Percentiles rank a stretch among this genome's conserved stretches.
These are phyloP conservation scores for Hypoxylon sp. DNA, from an alignment of 2,329 filamentous ascomycete genomes.

Conservation along the genomic window DNA sequence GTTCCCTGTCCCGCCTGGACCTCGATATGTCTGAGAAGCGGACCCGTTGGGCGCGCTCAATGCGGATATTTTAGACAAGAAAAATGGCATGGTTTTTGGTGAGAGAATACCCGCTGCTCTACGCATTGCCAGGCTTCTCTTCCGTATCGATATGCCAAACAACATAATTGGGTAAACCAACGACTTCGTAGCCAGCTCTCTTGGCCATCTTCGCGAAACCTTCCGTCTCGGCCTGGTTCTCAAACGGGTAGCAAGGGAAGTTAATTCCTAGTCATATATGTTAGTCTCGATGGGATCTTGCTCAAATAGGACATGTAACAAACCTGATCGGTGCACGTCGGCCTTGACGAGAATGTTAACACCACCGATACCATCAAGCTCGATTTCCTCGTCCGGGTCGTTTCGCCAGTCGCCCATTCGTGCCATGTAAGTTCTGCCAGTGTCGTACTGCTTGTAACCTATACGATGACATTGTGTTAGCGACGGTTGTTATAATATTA, in stretches of 20 bases:
- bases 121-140: constrained; percentile 86
- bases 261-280: constrained; percentile 76
- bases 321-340: constrained; percentile 94
- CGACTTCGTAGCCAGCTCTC: constrained; percentile 89
- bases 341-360: constrained; percentile 98
- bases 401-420: constrained; percentile 90
- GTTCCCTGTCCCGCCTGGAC: constrained; percentile 41
- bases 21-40: constrained; percentile 35
- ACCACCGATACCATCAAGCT: constrained; percentile 94
- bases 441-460: constrained; percentile 95
- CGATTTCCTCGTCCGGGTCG: constrained; percentile 90
- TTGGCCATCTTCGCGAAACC: constrained; percentile 99
- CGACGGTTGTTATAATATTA: constrained; percentile 13
- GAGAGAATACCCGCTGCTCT: constrained; percentile 34
- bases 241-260: constrained; percentile 95
- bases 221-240: constrained; percentile 98
- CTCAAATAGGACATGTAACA: constrained; percentile 38
- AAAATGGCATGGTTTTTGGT: constrained; percentile 34
- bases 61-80: constrained; percentile 38
- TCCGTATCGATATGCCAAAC: constrained; percentile 99
- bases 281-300: constrained; percentile 17
- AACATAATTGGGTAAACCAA: constrained; percentile 94
- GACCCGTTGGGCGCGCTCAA: constrained; percentile 40
- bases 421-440: constrained; percentile 88
- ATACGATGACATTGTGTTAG: constrained; percentile 22